phyloP scores from a whole-genome alignment of 495 filamentous ascomycete genomes.

The Xylaria castorea region DNA sequence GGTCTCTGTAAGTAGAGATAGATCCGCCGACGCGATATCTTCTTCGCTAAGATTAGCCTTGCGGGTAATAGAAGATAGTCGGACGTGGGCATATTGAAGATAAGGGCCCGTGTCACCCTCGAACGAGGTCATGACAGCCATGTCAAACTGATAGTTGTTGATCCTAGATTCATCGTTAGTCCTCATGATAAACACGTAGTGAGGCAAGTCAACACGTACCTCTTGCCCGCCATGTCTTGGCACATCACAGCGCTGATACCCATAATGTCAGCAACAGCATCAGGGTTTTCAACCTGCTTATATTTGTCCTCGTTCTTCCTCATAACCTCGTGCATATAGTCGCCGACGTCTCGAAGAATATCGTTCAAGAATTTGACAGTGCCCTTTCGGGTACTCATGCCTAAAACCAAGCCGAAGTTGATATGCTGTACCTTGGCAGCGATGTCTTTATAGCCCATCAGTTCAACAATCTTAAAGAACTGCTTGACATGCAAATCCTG shows the following conservation, averaged over 20 bases:
- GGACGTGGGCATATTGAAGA: conserved; percentile 72
- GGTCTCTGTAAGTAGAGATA: conserved; percentile 62
- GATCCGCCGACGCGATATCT: conserved; percentile 62
- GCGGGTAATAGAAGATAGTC: conserved; percentile 67
- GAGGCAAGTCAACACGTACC: conserved; percentile 45
- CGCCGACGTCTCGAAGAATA: conserved; percentile 65
- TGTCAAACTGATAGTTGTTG: conserved; percentile 69
- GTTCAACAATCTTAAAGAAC: conserved; percentile 69
- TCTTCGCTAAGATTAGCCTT: conserved; percentile 57
- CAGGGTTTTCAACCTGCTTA: conserved; percentile 63
- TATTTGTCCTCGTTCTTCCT: conserved; percentile 67
- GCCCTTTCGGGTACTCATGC: conserved; percentile 69
- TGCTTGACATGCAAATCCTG: conserved; percentile 69
- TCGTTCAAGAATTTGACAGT: conserved; percentile 62
- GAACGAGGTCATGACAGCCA: conserved; percentile 71
- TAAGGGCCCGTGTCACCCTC: conserved; percentile 75
- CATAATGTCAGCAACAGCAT: conserved; percentile 61
- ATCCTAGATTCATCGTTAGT: conserved; percentile 48
- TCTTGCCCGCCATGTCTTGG: conserved; percentile 71
- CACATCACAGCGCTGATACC: conserved; percentile 70
- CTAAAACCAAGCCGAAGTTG: conserved; percentile 67
- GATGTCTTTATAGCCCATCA: conserved; percentile 65
- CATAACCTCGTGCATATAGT: conserved; percentile 72
- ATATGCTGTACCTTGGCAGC: conserved; percentile 64
- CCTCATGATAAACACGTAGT: neutral